phyloP scores from a whole-genome alignment of 768 basidiomycete species.

The Trametopsis cervina region DNA sequence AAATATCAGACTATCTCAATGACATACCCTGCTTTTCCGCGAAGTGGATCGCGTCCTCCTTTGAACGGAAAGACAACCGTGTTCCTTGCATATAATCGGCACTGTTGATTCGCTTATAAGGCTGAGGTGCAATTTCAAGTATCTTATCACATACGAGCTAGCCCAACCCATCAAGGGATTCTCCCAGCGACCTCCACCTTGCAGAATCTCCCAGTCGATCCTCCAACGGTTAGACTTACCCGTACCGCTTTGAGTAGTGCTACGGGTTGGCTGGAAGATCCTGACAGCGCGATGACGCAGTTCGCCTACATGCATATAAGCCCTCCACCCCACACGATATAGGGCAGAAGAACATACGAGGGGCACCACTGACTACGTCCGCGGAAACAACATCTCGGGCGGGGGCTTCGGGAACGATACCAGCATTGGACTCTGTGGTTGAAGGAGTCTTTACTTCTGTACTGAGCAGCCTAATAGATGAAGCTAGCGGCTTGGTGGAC shows the following conservation, averaged over 20 bases:
- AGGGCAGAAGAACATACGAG: constrained; percentile 45
- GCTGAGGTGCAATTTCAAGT: background rate
- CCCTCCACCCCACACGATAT: constrained; percentile 7
- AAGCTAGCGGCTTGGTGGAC: constrained; percentile 16
- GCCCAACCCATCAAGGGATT: constrained; percentile 98
- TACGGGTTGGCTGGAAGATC: constrained; percentile 88
- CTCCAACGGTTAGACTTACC: constrained; percentile 86
- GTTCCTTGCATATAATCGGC: constrained; percentile 97
- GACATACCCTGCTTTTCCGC: constrained; percentile 89
- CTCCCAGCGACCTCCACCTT: constrained; percentile 91
- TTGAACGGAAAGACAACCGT: constrained; percentile 71
- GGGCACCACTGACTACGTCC: constrained; percentile 82
- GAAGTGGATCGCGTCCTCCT: constrained; percentile 90
- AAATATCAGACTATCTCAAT: constrained; percentile 1
- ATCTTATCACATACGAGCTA: constrained; percentile 63
- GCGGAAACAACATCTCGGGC: constrained; percentile 61
- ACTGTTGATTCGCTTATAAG: constrained; percentile 29
- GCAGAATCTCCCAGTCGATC: constrained; percentile 90
- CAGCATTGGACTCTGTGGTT: constrained; percentile 23
- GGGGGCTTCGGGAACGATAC: constrained; percentile 33
- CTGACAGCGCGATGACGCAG: constrained; percentile 83
- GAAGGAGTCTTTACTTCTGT: constrained; percentile 19
- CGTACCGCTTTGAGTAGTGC: constrained; percentile 92
- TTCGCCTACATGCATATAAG: constrained; percentile 43
- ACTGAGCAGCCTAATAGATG: constrained; percentile 15